Evolutionary conservation across 768 basidiomycete species (phyloP), one percentile per base, ranked within the genome.

Genomic region (Grammothele lineata): DNA sequence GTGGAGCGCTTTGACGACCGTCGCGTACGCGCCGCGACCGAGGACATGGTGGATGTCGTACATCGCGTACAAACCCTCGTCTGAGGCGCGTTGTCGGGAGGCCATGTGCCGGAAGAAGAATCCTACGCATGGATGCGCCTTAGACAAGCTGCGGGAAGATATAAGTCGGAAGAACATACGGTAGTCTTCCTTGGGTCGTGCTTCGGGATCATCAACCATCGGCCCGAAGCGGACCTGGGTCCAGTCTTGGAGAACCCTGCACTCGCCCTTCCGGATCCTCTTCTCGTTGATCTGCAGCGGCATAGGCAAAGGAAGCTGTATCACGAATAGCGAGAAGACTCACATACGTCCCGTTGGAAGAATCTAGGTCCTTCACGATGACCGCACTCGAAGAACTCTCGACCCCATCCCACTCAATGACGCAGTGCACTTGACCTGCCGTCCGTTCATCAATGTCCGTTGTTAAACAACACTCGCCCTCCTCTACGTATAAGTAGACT

Each of bases 11-110:
- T 85, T 87, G 69, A 83, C 76, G 15, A 96, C 93, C 10, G 83
- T 84, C 5, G 92, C 93, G 61, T 95, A 97, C 3, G 89, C 82
- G 6, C 94, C 94, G 55, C 83, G 83, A 40, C 94, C 93, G 4
- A 96, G 77, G 62, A 87, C 83, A 37, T 69, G 62, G 22, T 72
- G 70, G 33, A 87, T 57, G 51, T 87, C 85, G 61, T 88, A 89
- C 7, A 89, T 64, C 3, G 80, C 81, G 4, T 70, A 40, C 7
- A 40, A 5, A 24, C 21, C 25, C 12, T 67, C 66, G 0, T 75
- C 72, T 22, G 61, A 68, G 7, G 82, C 80, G 8, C 73, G 71
- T 50, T 7, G 35, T 6, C 6, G 8, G 9, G 35, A 7, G 18
- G 35, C 35, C 35, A 36, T 36, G 18, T 36, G 35, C 17, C 35